Evolutionary conservation across 345 rosid species (phyloP), one percentile per base, ranked within the genome.

Genomic region (Passiflora organensis): DNA sequence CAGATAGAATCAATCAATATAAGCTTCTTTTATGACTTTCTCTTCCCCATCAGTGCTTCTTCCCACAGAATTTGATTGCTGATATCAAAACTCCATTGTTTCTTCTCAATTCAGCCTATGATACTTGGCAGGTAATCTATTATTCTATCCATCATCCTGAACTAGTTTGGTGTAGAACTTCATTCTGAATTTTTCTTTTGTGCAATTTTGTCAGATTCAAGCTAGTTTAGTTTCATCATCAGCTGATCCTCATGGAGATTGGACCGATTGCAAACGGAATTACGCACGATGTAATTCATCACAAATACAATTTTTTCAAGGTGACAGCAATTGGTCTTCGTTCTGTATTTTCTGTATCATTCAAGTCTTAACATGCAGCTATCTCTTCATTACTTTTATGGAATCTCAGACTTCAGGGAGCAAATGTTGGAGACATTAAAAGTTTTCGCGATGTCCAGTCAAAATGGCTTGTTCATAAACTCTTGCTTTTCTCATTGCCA

Each of bases 401-500:
- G 45, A 13, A 49, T 52, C n/a, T n/a, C 64, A 69, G 73, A 58
- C 51, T 69, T 69, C 68, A 57, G 68, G 56, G 58, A 44, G 28
- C 60, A 69, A 53, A 69, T 69, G 73, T 50, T 69, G 22, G 43
- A 28, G 37, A 59, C 64, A 19, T 17, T 69, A 4, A 56, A 46
- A 18, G 42, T 53, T 25, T 63, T 64, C 60, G 56, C 66, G 1
- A 37, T 32, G 25, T 64, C 62, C 12, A 32, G 48, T n/a, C 73
- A 51, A 57, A 57, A 62, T 28, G 73, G 73, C 21, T 19, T 69
- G 9, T 60, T 66, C 58, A 59, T 49, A 52, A 60, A 69, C 46
- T 69, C 73, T 11, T 69, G 73, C 32, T 69, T 69, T 57, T 55
- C 64, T 24, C 73, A 69, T 53, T 69, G 73, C 56, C 73, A 69